These are phyloP conservation scores for Alternaria sp. DNA, from an alignment of 2,329 filamentous ascomycete species.

Conservation along the genomic window DNA sequence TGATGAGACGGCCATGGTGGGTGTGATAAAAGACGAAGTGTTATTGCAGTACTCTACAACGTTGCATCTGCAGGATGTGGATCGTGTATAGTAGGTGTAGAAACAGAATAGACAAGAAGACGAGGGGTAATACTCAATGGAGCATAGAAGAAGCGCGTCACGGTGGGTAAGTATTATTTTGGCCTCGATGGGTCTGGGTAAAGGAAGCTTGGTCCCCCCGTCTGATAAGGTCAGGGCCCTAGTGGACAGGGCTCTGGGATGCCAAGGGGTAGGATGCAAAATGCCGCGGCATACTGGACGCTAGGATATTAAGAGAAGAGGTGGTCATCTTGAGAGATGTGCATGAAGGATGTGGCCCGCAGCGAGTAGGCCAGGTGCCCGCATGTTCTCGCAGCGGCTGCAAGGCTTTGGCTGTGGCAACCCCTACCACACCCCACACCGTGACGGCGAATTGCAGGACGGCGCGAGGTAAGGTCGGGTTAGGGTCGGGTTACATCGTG, in stretches of 20 bases:
- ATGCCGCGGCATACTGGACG: constrained; percentile 44
- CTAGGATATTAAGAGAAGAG: constrained; percentile 44
- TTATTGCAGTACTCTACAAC: constrained; percentile 36
- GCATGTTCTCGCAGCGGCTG: constrained; percentile 46
- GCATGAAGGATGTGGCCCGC: constrained; percentile 41
- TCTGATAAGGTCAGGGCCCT: constrained; percentile 50
- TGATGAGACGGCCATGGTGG: constrained; percentile 46
- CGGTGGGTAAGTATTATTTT: constrained; percentile 53
- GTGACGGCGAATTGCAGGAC: constrained; percentile 44
- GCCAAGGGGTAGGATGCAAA: constrained; percentile 46
- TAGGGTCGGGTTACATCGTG: constrained; percentile 51
- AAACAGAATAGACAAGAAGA: constrained; percentile 46
- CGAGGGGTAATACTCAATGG: constrained; percentile 49
- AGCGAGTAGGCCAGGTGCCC: constrained; percentile 43
- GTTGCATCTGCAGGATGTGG: constrained; percentile 45
- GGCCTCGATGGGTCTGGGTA: constrained; percentile 36
- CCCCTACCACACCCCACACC: constrained; percentile 46
- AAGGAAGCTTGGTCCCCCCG: constrained; percentile 44
- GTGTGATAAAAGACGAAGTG: constrained; percentile 23
- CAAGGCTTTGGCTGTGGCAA: constrained; percentile 48
- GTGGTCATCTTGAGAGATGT: constrained; percentile 41
- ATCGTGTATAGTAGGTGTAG: constrained; percentile 42
- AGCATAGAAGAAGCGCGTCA: constrained; percentile 48
- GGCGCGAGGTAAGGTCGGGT: constrained; percentile 43
- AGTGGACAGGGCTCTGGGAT: constrained; percentile 34